Conservation (phyloP, 2,329 filamentous ascomycete species). For the Alternaria arborescens region DNA sequence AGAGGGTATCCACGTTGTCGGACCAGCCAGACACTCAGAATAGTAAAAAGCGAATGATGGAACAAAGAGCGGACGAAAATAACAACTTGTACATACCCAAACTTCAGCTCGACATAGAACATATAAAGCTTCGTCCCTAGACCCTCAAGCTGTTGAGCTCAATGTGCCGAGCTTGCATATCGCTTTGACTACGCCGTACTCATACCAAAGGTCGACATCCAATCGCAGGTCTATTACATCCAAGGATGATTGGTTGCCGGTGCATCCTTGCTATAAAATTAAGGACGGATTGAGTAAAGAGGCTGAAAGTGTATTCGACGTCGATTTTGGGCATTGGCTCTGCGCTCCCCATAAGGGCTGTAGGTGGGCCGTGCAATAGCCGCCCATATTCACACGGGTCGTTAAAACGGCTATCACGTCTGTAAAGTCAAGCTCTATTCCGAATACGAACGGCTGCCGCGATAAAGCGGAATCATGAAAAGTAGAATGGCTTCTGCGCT, state of each 20-base stretch:
- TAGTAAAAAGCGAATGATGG: conserved; percentile 14
- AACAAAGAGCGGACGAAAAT: conserved; percentile 23
- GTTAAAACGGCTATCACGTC: conserved; percentile 3
- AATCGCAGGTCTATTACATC: conserved; percentile 14
- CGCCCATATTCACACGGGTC: conserved; percentile 15
- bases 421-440: not conserved
- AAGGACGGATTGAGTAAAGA: conserved; percentile 16
- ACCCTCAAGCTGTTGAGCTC: not conserved
- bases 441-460: not conserved
- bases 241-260: conserved; percentile 1
- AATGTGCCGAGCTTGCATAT: conserved; percentile 11
- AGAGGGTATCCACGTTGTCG: not conserved
- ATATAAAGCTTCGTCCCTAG: conserved; percentile 19
- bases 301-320: conserved; percentile 13
- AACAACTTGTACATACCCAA: conserved; percentile 27
- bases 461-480: not conserved
- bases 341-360: conserved; percentile 10
- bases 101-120: conserved; percentile 7
- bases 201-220: conserved; percentile 23
- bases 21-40: conserved; percentile 25
- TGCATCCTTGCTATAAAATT: conserved; percentile 6
- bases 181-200: conserved; percentile 24
- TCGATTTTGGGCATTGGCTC: conserved; percentile 23
- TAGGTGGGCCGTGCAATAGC: conserved; percentile 22
- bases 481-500: not conserved